phyloP scores from a whole-genome alignment of 2,329 filamentous ascomycete species.

The Talaromyces amestolkiae region DNA sequence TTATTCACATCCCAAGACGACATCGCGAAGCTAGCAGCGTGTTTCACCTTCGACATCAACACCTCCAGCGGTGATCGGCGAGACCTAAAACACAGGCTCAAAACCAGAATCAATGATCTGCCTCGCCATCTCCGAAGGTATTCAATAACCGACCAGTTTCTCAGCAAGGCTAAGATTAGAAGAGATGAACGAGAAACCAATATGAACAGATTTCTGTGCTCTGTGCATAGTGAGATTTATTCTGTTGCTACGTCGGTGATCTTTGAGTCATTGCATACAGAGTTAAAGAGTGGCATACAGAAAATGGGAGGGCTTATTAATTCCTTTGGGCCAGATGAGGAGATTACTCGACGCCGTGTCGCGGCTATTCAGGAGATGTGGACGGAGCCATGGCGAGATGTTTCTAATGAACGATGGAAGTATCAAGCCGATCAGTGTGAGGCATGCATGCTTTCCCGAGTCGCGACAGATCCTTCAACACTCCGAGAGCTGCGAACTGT shows the following conservation, averaged over 20 bases:
- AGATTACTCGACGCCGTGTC: not conserved
- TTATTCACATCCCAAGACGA: constrained; percentile 3
- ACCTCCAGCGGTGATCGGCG: not conserved
- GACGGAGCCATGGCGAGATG: not conserved
- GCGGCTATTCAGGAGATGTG: constrained; percentile 14
- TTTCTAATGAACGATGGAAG: constrained; percentile 18
- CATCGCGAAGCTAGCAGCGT: constrained; percentile 4
- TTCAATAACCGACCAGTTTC: not conserved
- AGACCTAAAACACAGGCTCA: not conserved
- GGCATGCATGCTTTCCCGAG: constrained; percentile 38
- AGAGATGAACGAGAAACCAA: not conserved
- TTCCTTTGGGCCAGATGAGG: constrained; percentile 15
- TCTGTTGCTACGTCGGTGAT: not conserved
- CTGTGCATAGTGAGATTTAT: not conserved
- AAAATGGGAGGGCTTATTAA: not conserved
- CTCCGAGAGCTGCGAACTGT: constrained; percentile 30
- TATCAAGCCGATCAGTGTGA: constrained; percentile 37
- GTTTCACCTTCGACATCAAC: not conserved
- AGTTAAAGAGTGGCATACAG: not conserved
- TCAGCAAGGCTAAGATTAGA: not conserved
- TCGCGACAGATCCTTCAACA: constrained; percentile 27
- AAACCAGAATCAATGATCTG: not conserved
- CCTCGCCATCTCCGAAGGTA: constrained; percentile 5
- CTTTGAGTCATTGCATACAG: constrained; percentile 5
- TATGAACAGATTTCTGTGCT: not conserved